Base-by-base conservation (phyloP, 768 basidiomycete genomes). In the Tricholoma sp. region DNA sequence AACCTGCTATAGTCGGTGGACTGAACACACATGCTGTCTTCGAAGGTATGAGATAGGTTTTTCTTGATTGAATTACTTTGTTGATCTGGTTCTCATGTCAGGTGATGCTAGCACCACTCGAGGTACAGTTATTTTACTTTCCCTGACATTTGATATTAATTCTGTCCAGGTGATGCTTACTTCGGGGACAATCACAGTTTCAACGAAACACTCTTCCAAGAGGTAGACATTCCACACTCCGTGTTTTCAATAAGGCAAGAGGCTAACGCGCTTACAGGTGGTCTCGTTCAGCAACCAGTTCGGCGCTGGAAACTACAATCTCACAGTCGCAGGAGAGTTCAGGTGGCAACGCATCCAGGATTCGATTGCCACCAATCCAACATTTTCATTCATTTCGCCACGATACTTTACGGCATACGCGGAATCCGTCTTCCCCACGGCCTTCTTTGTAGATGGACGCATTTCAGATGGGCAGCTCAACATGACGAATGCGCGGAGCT, bases 251-350 rank as follows among this genome's bases (percentile, higher is more conserved):
- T 6, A 37, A 37, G 12, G 36, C 5, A 37, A 15, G 12, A 37
- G 11, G 36, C 36, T 37, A 10, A 37, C 36, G 36, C 36, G n/a
- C 11, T 2, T 36, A 12, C 34, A 36, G 34, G 9, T 36, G 4
- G 34, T 36, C 34, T 36, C 34, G 6, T 36, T 11, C 9, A 36
- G 34, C 34, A 36, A 36, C 48, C 49, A 53, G 36, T 67, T 63
- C 52, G 66, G 66, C 42, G 66, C 44, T 17, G 66, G 66, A 44
- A 60, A 62, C 28, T 67, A 66, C 56, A 66, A 67, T 48, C 48
- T 65, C 2, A 61, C 63, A 18, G 65, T 36, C 34, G 34, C 34
- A 36, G 34, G 10, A 3, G 34, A 36, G 34, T 13, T 36, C 34
- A 36, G 34, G 13, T 36, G 34, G 34, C 34, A 36, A 36, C 34